Evolutionary conservation across 192 early-diverging fungal genomes (phyloP).

Genomic region (Coemansia sp.): DNA sequence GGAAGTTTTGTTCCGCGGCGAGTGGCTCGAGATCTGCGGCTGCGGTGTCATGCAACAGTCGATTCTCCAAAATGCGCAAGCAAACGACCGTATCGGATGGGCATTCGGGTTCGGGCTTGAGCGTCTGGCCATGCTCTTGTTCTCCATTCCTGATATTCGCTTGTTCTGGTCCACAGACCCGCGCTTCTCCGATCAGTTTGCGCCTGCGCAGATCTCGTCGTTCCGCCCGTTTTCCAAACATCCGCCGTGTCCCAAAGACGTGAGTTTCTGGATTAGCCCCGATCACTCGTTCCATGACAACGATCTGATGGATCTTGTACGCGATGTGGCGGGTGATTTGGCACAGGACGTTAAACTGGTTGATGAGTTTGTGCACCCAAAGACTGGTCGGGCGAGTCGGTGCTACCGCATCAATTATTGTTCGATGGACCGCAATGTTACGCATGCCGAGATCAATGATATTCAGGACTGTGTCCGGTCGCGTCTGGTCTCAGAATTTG

Average conservation of each 20-base stretch:
- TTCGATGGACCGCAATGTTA: conserved; percentile 95
- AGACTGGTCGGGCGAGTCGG: conserved; percentile 74
- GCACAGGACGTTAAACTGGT: conserved; percentile 88
- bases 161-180: conserved; percentile 92
- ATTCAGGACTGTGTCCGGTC: conserved; percentile 80
- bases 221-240: conserved; percentile 89
- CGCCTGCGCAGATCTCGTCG: conserved; percentile 62
- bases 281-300: conserved; percentile 79
- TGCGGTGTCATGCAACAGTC: conserved; percentile 90
- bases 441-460: conserved; percentile 92
- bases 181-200: conserved; percentile 85
- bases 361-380: conserved; percentile 86
- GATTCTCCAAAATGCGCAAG: conserved; percentile 70
- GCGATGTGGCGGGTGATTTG: conserved; percentile 89
- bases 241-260: conserved; percentile 74
- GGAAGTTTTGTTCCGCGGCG: conserved; percentile 88
- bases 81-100: conserved; percentile 85
- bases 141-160: conserved; percentile 92
- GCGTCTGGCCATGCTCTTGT: conserved; percentile 93
- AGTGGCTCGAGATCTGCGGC: conserved; percentile 93
- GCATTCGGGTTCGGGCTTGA: conserved; percentile 98
- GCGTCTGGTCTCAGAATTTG: conserved; percentile 62
- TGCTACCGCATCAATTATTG: conserved; percentile 95
- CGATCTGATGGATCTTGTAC: conserved; percentile 88
- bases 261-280: conserved; percentile 83